Evolutionary conservation across 202 grass and related monocot genomes (phyloP).

Genomic region (Schoenoplectus tabernaemontani): DNA sequence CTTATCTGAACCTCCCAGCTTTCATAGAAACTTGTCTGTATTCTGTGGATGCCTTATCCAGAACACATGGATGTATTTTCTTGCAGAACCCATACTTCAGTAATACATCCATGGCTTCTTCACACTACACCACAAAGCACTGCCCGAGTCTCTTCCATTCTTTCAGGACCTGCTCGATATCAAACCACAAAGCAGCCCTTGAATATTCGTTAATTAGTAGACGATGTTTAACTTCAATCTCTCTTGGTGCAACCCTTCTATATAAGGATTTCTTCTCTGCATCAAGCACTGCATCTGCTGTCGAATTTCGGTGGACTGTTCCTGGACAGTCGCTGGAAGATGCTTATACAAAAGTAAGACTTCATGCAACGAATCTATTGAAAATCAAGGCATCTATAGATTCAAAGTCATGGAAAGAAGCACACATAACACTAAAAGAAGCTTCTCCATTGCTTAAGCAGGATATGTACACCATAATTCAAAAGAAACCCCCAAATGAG

Average conservation of each 20-base stretch:
- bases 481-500: constrained; percentile 32
- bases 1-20: not conserved
- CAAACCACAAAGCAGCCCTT: not conserved
- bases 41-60: constrained; percentile 28
- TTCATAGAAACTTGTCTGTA: not conserved
- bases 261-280: constrained; percentile 11
- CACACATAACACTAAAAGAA: constrained; percentile 43
- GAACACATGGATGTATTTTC: constrained; percentile 20
- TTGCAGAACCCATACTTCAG: not conserved
- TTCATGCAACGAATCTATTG: constrained; percentile 55
- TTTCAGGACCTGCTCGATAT: constrained; percentile 7
- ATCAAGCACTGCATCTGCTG: constrained; percentile 24
- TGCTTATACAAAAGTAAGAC: constrained; percentile 36
- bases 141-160: constrained; percentile 5
- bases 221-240: constrained; percentile 12
- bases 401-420: constrained; percentile 58
- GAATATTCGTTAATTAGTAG: constrained; percentile 15
- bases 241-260: not conserved
- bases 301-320: constrained; percentile 46
- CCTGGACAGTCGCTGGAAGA: constrained; percentile 62
- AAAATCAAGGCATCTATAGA: constrained; percentile 52
- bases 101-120: constrained; percentile 33
- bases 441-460: constrained; percentile 62
- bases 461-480: constrained; percentile 89
- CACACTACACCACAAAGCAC: constrained; percentile 21